These are phyloP conservation scores for Suillus sp. DNA, from an alignment of 768 basidiomycete species.

Conservation along the genomic window DNA sequence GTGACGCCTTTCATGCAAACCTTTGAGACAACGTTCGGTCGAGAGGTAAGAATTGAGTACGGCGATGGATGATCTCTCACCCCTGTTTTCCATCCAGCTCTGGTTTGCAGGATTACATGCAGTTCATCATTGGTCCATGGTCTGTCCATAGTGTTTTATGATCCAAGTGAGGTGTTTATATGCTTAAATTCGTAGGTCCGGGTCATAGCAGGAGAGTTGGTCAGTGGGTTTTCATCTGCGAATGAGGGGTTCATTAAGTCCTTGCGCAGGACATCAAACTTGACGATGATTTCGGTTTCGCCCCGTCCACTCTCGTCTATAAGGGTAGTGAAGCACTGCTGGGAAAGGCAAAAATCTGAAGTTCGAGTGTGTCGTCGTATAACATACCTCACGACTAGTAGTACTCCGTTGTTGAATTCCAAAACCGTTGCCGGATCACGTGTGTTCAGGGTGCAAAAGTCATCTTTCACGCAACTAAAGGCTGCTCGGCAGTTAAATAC, in stretches of 20 bases:
- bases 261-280: conserved; percentile 59
- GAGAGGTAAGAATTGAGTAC: conserved; percentile 56
- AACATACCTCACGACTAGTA: conserved; percentile 4
- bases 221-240: conserved; percentile 37
- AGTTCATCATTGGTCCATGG: conserved; percentile 92
- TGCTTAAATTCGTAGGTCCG: conserved; percentile 56
- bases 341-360: conserved; percentile 65
- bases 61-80: not conserved
- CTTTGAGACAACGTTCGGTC: conserved; percentile 77
- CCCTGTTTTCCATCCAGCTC: conserved; percentile 45
- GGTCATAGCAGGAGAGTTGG: conserved; percentile 82
- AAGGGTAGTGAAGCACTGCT: conserved; percentile 67
- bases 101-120: conserved; percentile 89
- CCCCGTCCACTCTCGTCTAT: conserved; percentile 80
- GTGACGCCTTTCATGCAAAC: conserved; percentile 78
- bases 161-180: conserved; percentile 7
- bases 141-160: conserved; percentile 34
- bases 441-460: not conserved
- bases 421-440: not conserved
- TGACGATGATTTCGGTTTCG: conserved; percentile 80
- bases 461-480: not conserved
- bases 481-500: not conserved
- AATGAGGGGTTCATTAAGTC: conserved; percentile 16
- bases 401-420: not conserved
- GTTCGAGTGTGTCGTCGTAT: conserved; percentile 1